phyloP scores from a whole-genome alignment of 2,329 filamentous ascomycete genomes.

The Curvularia hawaiiensis region DNA sequence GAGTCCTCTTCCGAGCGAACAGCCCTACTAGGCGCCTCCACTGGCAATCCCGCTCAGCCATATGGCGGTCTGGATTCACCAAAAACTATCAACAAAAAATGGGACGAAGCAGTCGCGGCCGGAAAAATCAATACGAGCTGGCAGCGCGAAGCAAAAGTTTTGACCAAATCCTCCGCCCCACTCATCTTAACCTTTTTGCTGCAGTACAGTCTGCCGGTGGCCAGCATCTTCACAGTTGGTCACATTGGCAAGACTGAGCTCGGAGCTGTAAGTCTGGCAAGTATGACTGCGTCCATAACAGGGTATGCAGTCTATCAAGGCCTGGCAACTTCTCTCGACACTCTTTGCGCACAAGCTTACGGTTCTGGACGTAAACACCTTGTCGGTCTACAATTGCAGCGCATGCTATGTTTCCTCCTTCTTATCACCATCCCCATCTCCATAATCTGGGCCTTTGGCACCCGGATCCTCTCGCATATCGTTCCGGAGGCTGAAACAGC shows the following conservation, averaged over 20 bases:
- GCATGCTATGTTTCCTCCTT: conserved; percentile 80
- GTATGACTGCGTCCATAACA: conserved; percentile 57
- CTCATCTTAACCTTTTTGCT: conserved; percentile 55
- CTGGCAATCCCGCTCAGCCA: conserved; percentile 44
- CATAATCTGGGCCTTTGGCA: conserved; percentile 72
- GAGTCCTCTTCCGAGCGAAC: conserved; percentile 52
- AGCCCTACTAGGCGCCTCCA: conserved; percentile 51
- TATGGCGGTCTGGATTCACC: conserved; percentile 57
- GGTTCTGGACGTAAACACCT: conserved; percentile 88
- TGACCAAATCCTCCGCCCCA: conserved; percentile 59
- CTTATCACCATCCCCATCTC: conserved; percentile 73
- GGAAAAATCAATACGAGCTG: conserved; percentile 88
- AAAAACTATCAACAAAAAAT: conserved; percentile 50
- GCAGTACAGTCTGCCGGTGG: conserved; percentile 55
- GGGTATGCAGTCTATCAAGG: conserved; percentile 59
- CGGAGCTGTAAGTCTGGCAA: conserved; percentile 54
- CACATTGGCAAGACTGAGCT: conserved; percentile 56
- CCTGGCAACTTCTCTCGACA: conserved; percentile 89
- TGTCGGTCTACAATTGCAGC: conserved; percentile 81
- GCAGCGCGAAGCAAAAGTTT: conserved; percentile 84
- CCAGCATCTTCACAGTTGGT: conserved; percentile 56
- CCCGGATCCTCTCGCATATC: conserved; percentile 65
- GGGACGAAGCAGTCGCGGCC: conserved; percentile 75
- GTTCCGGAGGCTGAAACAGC: conserved; percentile 76
- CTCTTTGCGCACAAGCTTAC: conserved; percentile 91